Conservation (phyloP, 345 rosid species). For the Raphanus sativus region DNA sequence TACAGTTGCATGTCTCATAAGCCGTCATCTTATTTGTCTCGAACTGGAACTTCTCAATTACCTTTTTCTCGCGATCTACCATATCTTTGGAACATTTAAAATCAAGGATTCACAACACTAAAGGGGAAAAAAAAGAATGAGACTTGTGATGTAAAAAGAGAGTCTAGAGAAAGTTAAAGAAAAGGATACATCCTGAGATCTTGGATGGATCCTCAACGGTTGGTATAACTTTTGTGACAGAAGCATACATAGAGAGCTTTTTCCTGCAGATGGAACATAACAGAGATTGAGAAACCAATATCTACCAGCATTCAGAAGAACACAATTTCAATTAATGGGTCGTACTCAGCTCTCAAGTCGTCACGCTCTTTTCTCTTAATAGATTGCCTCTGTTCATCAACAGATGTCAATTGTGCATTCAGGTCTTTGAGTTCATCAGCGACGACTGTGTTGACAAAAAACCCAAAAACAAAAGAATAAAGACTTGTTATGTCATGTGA, state of each 20-base stretch:
- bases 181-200: slow-evolving; percentile 85
- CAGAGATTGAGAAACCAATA: neutral
- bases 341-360: slow-evolving; percentile 64
- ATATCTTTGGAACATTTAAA: slow-evolving; percentile 46
- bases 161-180: neutral
- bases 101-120: slow-evolving; percentile 44
- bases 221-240: slow-evolving; percentile 75
- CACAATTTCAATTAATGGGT: slow-evolving; percentile 41
- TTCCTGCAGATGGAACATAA: slow-evolving; percentile 52
- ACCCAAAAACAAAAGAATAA: neutral
- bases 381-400: slow-evolving; percentile 50
- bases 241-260: slow-evolving; percentile 87
- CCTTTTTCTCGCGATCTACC: slow-evolving; percentile 62
- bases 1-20: slow-evolving; percentile 56
- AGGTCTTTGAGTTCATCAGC: slow-evolving; percentile 52
- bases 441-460: slow-evolving; percentile 47
- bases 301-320: slow-evolving; percentile 14
- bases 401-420: slow-evolving; percentile 46
- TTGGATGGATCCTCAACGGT: slow-evolving; percentile 56
- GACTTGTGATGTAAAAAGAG: neutral
- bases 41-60: slow-evolving; percentile 60
- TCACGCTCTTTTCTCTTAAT: slow-evolving; percentile 55
- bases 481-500: neutral
- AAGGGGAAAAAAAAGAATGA: neutral
- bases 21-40: slow-evolving; percentile 8